Evolutionary conservation across 228 moss, liverwort and hornwort genomes (phyloP), one percentile per base, ranked within the genome.

Genomic region (Sphagnum magellanicum): DNA sequence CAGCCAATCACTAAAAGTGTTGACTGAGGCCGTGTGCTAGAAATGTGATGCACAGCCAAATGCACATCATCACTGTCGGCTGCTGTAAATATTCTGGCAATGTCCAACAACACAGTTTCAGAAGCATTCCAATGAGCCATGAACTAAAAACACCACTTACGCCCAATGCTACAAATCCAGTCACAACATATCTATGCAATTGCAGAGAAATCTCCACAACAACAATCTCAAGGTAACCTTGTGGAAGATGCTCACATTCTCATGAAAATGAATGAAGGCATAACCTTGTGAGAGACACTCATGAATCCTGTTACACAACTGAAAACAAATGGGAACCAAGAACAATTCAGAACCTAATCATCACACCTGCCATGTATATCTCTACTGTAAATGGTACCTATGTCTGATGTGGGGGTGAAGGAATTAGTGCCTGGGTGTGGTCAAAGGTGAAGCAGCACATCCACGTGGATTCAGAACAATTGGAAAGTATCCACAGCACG

Each of bases 31-130:
- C 85, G 87, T 70, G 51, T 77, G 63, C 67, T 75, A 68, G 81
- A 71, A 67, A 98, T 79, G 68, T 89, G 87, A 49, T 82, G 67
- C 53, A 79, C 87, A 79, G 73, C 88, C 71, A 93, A 71, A 68
- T 81, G 93, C 83, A 98, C 87, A 71, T 98, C 97, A 81, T 91
- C 97, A 78, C 91, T 93, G 70, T 98, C 97, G 64, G 87, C 93
- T 66, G 90, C 97, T 86, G 97, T 85, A 74, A 98, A 93, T 58
- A 98, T 81, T 93, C 97, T 97, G 90, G 81, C 80, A 79, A 81
- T 74, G 86, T 78, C 72, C 68, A 80, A 77, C 72, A 72, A 69
- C 74, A 75, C 77, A 67, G 55, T 55, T 55, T 8, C 55, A 32
- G 49, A 32, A 32, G 32, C 32, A 32, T 32, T 32, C 32, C 32